Conservation (phyloP, 352 stramenopile genomes). For the Lagenidium giganteum region DNA sequence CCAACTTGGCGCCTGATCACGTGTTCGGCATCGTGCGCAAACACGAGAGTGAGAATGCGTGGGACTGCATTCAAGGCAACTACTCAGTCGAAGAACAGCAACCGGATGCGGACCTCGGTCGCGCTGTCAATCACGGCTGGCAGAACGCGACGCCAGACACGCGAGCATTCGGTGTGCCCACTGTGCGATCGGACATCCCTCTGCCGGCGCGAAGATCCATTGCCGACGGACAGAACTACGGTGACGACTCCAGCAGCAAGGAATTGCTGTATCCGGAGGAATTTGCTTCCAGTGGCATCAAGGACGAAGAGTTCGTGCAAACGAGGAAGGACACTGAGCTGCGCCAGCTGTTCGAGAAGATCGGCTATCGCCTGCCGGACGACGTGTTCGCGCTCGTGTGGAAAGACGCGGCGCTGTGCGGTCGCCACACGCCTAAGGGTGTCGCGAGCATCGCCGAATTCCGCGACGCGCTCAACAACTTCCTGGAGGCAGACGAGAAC, state of each 20-base stretch:
- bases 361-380: constrained; percentile 51
- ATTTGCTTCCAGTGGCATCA: constrained; percentile 74
- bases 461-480: constrained; percentile 70
- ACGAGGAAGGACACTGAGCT: constrained; percentile 55
- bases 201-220: constrained; percentile 66
- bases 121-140: constrained; percentile 80
- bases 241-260: constrained; percentile 75
- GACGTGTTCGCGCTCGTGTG: constrained; percentile 76
- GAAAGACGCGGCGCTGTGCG: constrained; percentile 33
- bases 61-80: constrained; percentile 76
- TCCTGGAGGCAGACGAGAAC: constrained; percentile 41
- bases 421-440: constrained; percentile 36
- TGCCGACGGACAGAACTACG: constrained; percentile 90
- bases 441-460: constrained; percentile 61
- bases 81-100: constrained; percentile 81
- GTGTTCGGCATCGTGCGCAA: constrained; percentile 52
- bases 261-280: constrained; percentile 83
- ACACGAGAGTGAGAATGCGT: constrained; percentile 48
- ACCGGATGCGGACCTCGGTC: constrained; percentile 77
- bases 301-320: constrained; percentile 81
- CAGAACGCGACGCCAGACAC: constrained; percentile 63
- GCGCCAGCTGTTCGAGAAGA: constrained; percentile 58
- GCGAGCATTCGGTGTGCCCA: constrained; percentile 77
- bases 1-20: constrained; percentile 36
- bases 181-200: constrained; percentile 82